Percentiles rank a stretch among this genome's conserved stretches.
phyloP scores from a whole-genome alignment of 2,329 filamentous ascomycete genomes.

The Ophiostoma pallidulum region DNA sequence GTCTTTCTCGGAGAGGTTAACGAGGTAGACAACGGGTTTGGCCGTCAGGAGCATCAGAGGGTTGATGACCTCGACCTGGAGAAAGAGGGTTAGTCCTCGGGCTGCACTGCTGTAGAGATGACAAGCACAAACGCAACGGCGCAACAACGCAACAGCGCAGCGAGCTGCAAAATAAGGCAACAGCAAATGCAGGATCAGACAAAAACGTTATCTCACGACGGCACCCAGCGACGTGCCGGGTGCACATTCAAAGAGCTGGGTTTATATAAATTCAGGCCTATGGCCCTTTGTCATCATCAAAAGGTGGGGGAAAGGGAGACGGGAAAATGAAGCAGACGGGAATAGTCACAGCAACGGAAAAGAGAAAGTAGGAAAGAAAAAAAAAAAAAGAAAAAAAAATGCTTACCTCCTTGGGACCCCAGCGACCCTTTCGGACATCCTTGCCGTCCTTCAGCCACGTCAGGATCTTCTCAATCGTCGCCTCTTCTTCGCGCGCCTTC shows the following conservation, averaged over 20 bases:
- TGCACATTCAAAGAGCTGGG: slow-evolving; percentile 99
- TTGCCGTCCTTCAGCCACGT: slow-evolving; percentile 78
- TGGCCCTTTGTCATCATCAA: slow-evolving; percentile 97
- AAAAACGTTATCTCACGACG: slow-evolving; percentile 75
- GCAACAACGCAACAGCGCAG: too few relatives aligned
- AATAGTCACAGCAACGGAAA: neutral
- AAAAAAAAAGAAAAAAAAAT: neutral
- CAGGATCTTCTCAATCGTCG: slow-evolving; percentile 83
- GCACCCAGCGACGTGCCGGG: slow-evolving; percentile 53
- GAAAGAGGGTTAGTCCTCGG: neutral
- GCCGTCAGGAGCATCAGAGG: slow-evolving; percentile 88
- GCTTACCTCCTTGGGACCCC: slow-evolving; percentile 91
- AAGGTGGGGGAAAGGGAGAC: slow-evolving; percentile 22
- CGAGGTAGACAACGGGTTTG: slow-evolving; percentile 93
- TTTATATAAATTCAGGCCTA: slow-evolving; percentile 77
- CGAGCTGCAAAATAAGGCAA: neutral
- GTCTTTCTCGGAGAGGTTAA: slow-evolving; percentile 95
- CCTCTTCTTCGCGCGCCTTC: slow-evolving; percentile 91
- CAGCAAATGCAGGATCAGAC: slow-evolving; percentile 46
- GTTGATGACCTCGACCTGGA: slow-evolving; percentile 95
- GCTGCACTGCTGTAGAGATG: neutral
- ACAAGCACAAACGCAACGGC: neutral
- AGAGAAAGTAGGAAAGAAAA: neutral
- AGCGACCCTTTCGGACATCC: slow-evolving; percentile 83
- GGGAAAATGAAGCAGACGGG: slow-evolving; percentile 17